Evolutionary conservation across 805 yeast genomes (phyloP), one percentile per base, ranked within the genome.

Genomic region (Metschnikowia lachancei): DNA sequence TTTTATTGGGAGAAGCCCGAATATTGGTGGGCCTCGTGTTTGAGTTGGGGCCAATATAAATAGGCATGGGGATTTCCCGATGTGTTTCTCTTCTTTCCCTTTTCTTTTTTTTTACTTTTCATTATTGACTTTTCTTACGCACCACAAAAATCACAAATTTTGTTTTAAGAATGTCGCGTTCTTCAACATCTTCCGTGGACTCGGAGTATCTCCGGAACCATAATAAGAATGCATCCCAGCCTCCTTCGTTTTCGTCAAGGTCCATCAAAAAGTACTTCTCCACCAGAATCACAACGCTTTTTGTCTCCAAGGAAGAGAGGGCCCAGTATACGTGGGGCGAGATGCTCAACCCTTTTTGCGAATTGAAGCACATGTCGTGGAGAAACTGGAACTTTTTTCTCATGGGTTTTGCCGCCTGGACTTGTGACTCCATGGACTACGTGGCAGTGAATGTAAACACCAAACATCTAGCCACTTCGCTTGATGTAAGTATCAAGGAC

Each of bases 391-490:
- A 43, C 34, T 77, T 72, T 63, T 78, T 80, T 56, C 33, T 64
- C 18, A 63, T 77, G 36, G 86, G 83, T 0, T 78, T 79, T 52
- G 58, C 66, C 43, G 80, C 78, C 19, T 82, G 87, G 87, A 70
- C 82, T 3, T 77, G 81, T 77, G 87, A 81, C 65, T 82, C 86
- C 3, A 72, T 81, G 57, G 87, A 81, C 62, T 82, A 76, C 58
- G 82, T 82, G 52, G 70, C 78, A 13, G 80, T 79, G 11, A 76
- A 83, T 7, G 61, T 80, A 28, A 78, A 79, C 56, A 78, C 75
- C 11, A 35, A 74, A 0, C 62, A 57, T 14, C 65, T 82, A 46
- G 83, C 86, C n/a, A 42, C 57, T 6, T 67, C 67, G 44, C 70
- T 82, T 36, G 69, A 67, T 37, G 69, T 62, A 17, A 48, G 72